A percentile compares a stretch with the other conserved stretches of the same genome.
These are phyloP conservation scores for Fraxinus pennsylvanica DNA, from an alignment of 257 asterid genomes.

Conservation along the genomic window DNA sequence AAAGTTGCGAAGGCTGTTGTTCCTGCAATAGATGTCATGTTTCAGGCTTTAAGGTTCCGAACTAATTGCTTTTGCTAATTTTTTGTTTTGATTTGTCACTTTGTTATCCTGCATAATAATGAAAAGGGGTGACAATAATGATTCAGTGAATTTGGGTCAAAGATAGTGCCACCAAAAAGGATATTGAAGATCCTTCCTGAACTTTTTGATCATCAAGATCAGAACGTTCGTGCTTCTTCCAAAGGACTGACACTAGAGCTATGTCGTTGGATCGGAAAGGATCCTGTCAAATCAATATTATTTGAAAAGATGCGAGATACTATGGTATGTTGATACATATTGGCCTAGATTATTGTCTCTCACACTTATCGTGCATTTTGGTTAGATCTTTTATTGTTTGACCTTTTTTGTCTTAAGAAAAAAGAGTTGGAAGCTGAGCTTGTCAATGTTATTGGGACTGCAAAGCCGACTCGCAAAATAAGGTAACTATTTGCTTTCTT, in stretches of 20 bases:
- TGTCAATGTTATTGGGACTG: constrained; percentile 78
- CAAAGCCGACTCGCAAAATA: constrained; percentile 89
- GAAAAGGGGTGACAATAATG: constrained; percentile 32
- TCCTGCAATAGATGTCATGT: constrained; percentile 99
- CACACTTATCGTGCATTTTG: not conserved
- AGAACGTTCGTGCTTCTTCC: constrained; percentile 96
- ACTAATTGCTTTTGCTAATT: constrained; percentile 21
- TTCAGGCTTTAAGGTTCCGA: constrained; percentile 89
- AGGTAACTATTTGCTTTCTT: constrained; percentile 44
- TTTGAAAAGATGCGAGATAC: constrained; percentile 99
- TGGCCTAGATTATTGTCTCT: constrained; percentile 10
- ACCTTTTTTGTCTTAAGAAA: constrained; percentile 50
- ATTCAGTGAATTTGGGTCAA: constrained; percentile 92
- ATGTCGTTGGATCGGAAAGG: constrained; percentile 99
- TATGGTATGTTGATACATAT: constrained; percentile 61
- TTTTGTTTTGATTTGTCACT: constrained; percentile 1
- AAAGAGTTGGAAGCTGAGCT: constrained; percentile 98
- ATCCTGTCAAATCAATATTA: constrained; percentile 91
- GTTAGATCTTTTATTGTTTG: constrained; percentile 17
- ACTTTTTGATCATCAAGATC: constrained; percentile 99
- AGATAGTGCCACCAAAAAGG: constrained; percentile 93
- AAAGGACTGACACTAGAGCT: constrained; percentile 96
- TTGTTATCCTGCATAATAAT: constrained; percentile 25
- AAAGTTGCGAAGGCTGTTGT: constrained; percentile 98
- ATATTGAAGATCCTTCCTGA: constrained; percentile 99